Evolutionary conservation across 371 early-diverging fungal species (phyloP), one percentile per base, ranked within the genome.

Genomic region (Apophysomyces sp.): DNA sequence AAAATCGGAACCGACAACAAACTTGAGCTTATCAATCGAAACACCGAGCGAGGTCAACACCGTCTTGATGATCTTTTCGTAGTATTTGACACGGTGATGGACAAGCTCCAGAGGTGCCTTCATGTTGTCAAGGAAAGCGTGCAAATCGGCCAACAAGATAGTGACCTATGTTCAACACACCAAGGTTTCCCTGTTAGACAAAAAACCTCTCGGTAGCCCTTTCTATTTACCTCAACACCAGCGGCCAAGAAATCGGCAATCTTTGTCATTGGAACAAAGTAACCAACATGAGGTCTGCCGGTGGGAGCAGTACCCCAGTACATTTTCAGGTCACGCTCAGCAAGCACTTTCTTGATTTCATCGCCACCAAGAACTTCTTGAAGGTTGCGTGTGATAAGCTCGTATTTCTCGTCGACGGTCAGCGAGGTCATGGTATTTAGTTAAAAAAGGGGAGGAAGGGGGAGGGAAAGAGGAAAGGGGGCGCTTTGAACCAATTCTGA

Each of bases 231-330:
- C 66, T 76, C 76, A 18, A 75, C 96, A 36, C 96, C 98, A 55
- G 99, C 99, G 63, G 85, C 69, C 60, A 99, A 83, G 77, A 98
- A 98, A 82, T 99, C 99, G 26, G 96, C 96, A 74, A 99, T 89
- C 86, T 99, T 99, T 62, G 94, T 77, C 89, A 99, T 92, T 12
- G 99, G 93, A 7, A 99, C 95, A 87, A 96, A 98, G 86, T 99
- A 99, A 55, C 95, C 99, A 67, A 99, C 87, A 73, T 99, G 99
- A 27, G 98, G 98, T 73, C 89, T 91, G 60, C 99, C 99, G 3
- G 99, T 99, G 6, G 99, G 92, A 18, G 99, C 99, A 28, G 99
- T 99, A 52, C 99, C 99, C 99, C 99, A 99, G 89, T 99, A 99
- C 69, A 99, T 77, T 64, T 90, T 94, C 36, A 99, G 76, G 76